These are phyloP conservation scores for Microdochium paspali DNA, from an alignment of 2,329 filamentous ascomycete genomes.

Conservation along the genomic window DNA sequence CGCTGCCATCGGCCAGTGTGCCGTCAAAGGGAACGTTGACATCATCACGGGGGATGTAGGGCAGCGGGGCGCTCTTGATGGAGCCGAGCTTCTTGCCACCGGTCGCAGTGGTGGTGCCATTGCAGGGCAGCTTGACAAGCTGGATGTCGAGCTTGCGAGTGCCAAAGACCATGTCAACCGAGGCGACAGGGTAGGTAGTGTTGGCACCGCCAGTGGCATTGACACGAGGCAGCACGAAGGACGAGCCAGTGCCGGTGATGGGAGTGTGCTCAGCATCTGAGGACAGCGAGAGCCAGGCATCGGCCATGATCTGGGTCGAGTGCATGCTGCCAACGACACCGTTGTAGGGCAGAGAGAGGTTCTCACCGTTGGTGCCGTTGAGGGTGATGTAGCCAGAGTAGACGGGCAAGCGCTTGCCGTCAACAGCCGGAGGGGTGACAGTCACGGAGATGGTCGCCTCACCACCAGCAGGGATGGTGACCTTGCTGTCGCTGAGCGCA, in stretches of 20 bases:
- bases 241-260: conserved; percentile 11
- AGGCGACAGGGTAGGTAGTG: conserved; percentile 27
- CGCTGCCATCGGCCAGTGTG: conserved; percentile 32
- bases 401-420: conserved; percentile 31
- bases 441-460: conserved; percentile 30
- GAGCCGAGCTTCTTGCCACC: conserved; percentile 25
- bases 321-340: conserved; percentile 26
- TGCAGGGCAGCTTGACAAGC: conserved; percentile 27
- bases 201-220: conserved; percentile 10
- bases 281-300: conserved; percentile 23
- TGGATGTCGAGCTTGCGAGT: conserved; percentile 32
- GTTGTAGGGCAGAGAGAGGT: conserved; percentile 22
- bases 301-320: conserved; percentile 21
- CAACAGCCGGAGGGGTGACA: conserved; percentile 29
- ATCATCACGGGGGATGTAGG: conserved; percentile 22
- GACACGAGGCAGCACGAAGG: conserved; percentile 14
- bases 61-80: conserved; percentile 29
- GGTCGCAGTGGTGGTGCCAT: conserved; percentile 14
- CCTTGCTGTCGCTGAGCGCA: conserved; percentile 24
- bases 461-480: conserved; percentile 17
- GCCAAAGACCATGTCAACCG: conserved; percentile 33
- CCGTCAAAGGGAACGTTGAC: conserved; percentile 32
- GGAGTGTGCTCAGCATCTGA: conserved; percentile 18
- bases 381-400: conserved; percentile 39
- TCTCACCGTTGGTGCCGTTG: conserved; percentile 29